Base-by-base conservation (phyloP, 208 protist genomes). In the Leishmania lainsoni region DNA sequence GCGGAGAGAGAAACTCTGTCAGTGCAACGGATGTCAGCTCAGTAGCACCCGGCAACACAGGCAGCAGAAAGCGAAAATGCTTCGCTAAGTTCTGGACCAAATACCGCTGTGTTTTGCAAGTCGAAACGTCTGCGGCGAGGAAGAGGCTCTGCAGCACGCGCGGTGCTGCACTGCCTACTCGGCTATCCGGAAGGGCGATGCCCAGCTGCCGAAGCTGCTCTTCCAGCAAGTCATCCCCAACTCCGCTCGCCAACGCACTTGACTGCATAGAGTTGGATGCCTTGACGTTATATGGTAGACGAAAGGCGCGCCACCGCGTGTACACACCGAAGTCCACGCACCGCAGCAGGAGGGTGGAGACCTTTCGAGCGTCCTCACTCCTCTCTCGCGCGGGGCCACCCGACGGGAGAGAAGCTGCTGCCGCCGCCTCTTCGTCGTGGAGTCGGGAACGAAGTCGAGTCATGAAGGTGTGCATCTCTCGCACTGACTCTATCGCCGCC, bases 271-370 rank as follows among this genome's bases (percentile, higher is more conserved):
- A 70, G 29, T 92, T 78, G 2, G 87, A 82, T 1, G 80, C 81
- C 80, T 97, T 97, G 16, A 96, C 90, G 81, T 94, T 95, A 80
- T 96, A 97, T 39, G 94, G 94, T 32, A 97, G 86, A 16, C 94
- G 91, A 75, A 97, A 96, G 9, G 94, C 91, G 14, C 94, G 91
- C 91, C 92, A 97, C 3, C 94, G 90, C 2, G 90, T 88, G 87
- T 97, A 97, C 45, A 97, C 94, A n/a, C 90, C 87, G 78, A 95
- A 94, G 85, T 97, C 94, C 29, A 97, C 89, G 58, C 87, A 95
- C 49, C 78, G 69, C 26, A 83, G 85, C 59, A 96, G 54, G 0
- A 81, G 59, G 35, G 51, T 26, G 32, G 65, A 22, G 45, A 72
- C 77, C 42, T 35, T 70, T 32, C 6, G 35, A 16, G 65, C 80